Base-by-base conservation (phyloP, 805 yeast genomes). In the Yarrowia sp. region DNA sequence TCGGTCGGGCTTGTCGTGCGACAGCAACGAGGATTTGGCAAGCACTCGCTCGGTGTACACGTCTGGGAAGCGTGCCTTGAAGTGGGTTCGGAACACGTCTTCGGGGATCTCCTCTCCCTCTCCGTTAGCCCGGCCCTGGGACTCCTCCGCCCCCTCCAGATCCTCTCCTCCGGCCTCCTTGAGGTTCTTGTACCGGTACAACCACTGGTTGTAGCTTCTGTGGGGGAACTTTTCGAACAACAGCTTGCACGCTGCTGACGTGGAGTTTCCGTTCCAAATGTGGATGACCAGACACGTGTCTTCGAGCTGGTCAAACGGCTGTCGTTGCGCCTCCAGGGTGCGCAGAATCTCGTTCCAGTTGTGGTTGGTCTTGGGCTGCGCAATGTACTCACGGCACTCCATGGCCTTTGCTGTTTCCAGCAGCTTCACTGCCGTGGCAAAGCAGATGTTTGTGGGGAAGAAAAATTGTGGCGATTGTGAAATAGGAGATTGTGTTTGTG, bases 1-100 rank as follows among this genome's bases (percentile, higher is more conserved):
- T 12, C 65, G n/a, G 65, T 59, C 65, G 35, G 65, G 65, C n/a
- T 59, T 59, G 65, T 59, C 65, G 14, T 59, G 65, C n/a, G 52
- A 43, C 42, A 59, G 14, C 5, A 52, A 59, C 32, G 26, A n/a
- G 9, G 52, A 43, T 16, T 19, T n/a, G 16, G 52, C 52, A 8
- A 59, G 52, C 8, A 59, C 52, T 2, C 38, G 50, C 8, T 43
- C 65, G 1, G 65, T 43, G 65, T 59, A 59, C 8, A 59, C 52
- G 19, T 45, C 52, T 0, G 65, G 65, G 16, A 59, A 59, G 9
- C 65, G 22, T 12, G 41, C 7, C n/a, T 26, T 45, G 65, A 59
- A 59, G 19, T 59, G 65, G 1, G 35, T 19, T 11, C 65, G 26
- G 19, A 43, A 59, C 50, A 45, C 65, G 1, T 59, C 52, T 12